Conservation (phyloP, 2,329 filamentous ascomycete genomes). For the Ophiostoma ulmi region DNA sequence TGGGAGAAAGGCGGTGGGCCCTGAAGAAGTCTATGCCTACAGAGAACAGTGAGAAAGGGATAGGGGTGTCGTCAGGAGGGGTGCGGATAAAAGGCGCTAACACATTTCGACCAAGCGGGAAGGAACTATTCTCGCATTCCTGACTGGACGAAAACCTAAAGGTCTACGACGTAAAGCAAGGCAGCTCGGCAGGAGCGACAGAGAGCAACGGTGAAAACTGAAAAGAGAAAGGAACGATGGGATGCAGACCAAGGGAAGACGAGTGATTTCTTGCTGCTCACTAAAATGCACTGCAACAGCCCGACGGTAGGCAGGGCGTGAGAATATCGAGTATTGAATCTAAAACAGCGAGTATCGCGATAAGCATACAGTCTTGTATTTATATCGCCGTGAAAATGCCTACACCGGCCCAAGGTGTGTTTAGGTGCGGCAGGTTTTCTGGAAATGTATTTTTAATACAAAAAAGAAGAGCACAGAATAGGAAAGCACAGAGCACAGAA, state of each 20-base stretch:
- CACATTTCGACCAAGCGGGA: background rate
- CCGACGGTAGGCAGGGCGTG: constrained; percentile 4
- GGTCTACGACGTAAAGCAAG: background rate
- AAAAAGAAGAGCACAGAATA: background rate
- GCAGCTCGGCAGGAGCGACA: background rate
- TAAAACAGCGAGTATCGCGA: background rate
- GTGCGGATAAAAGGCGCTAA: background rate
- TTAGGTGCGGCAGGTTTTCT: background rate
- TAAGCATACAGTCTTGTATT: background rate
- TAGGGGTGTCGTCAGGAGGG: background rate
- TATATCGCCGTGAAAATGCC: constrained; percentile 3
- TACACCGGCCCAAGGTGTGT: background rate
- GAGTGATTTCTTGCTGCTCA: background rate
- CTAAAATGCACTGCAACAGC: background rate
- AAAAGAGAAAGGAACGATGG: background rate
- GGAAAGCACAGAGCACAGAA: background rate
- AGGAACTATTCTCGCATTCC: background rate
- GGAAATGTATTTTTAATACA: background rate
- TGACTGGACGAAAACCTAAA: background rate
- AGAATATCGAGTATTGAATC: background rate
- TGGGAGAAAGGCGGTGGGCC: background rate
- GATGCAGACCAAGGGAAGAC: background rate
- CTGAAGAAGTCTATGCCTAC: background rate
- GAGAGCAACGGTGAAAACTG: background rate
- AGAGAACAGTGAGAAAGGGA: background rate